phyloP scores from a whole-genome alignment of 139 green algal genomes.

The Micractinium sp. region DNA sequence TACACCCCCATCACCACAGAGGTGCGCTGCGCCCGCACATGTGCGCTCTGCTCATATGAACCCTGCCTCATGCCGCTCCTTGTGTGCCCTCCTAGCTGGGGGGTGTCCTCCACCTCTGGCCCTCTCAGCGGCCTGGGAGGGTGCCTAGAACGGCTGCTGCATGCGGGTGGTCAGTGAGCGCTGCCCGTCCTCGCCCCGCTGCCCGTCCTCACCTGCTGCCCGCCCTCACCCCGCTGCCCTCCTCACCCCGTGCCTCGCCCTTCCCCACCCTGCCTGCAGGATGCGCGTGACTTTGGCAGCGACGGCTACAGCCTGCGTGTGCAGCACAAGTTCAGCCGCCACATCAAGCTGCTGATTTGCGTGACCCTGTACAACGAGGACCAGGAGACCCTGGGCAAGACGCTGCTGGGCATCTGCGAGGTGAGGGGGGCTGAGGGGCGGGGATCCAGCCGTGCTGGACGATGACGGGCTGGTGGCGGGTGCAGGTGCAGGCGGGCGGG shows the following conservation, averaged over 20 bases:
- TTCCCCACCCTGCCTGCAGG: neutral
- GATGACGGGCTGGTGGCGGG: neutral
- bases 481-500: neutral
- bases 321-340: constrained; percentile 44
- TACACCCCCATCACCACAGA: constrained; percentile 55
- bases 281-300: constrained; percentile 52
- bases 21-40: neutral
- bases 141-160: too few species aligned
- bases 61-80: too few species aligned
- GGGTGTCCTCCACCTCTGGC: too few species aligned
- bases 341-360: constrained; percentile 55
- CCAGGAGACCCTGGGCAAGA: constrained; percentile 55
- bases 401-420: constrained; percentile 54
- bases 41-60: too few species aligned
- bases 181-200: too few species aligned
- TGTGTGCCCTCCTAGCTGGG: neutral
- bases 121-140: too few species aligned
- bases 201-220: neutral
- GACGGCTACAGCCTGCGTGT: constrained; percentile 53
- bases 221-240: neutral
- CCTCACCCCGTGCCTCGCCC: neutral
- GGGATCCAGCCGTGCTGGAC: neutral
- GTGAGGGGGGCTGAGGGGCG: neutral
- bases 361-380: constrained; percentile 60
- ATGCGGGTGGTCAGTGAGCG: too few species aligned